These are phyloP conservation scores for Periconia digitata DNA, from an alignment of 2,329 filamentous ascomycete species.

Conservation along the genomic window DNA sequence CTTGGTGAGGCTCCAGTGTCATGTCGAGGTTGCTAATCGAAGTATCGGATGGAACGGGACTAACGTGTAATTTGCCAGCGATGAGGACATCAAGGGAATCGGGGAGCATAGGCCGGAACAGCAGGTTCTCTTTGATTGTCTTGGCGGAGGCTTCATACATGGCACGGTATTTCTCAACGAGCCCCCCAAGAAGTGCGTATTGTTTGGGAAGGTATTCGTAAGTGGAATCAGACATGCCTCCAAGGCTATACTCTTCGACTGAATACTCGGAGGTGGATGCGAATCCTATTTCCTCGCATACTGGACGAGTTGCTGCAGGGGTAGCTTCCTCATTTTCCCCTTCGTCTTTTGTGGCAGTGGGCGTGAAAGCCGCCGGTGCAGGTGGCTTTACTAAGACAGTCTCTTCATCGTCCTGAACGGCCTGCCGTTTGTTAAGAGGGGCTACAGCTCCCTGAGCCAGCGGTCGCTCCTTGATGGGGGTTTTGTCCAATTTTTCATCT, in stretches of 20 bases:
- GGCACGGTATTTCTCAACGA: constrained; percentile 50
- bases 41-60: constrained; percentile 25
- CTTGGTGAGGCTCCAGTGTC: constrained; percentile 44
- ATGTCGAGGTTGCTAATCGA: constrained; percentile 9
- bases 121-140: constrained; percentile 48
- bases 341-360: constrained; percentile 2
- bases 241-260: constrained; percentile 46
- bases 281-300: constrained; percentile 56
- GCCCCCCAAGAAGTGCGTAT: constrained; percentile 51
- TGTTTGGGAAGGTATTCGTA: constrained; percentile 53
- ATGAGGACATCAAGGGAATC: constrained; percentile 49
- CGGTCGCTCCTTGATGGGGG: constrained; percentile 7
- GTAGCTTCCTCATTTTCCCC: constrained; percentile 5
- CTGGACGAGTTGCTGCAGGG: constrained; percentile 22
- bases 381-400: neutral
- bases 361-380: neutral
- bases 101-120: constrained; percentile 56
- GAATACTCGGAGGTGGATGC: constrained; percentile 49
- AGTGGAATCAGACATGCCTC: constrained; percentile 45
- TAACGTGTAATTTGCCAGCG: constrained; percentile 41
- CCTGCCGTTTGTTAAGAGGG: constrained; percentile 23
- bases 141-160: constrained; percentile 59
- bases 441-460: constrained; percentile 8
- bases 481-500: constrained; percentile 17
- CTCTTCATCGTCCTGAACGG: constrained; percentile 19